Base-by-base conservation (phyloP, 2,329 filamentous ascomycete species). In the Phyllosticta citrichinensis region DNA sequence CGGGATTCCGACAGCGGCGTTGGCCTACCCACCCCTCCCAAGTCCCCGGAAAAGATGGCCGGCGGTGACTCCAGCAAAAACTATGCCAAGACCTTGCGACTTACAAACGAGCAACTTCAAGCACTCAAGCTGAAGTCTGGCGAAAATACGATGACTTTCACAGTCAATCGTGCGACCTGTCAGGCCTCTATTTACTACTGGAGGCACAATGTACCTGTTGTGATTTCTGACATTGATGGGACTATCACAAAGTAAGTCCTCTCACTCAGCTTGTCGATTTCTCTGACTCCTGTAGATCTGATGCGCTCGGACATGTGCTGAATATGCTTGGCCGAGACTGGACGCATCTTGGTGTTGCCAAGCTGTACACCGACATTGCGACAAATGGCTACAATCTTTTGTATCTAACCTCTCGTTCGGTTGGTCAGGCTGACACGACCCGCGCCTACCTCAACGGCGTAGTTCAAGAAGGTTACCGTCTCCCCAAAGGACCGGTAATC, bases 321-420 rank as follows among this genome's bases (percentile, higher is more conserved):
- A 97, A 93, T 77, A 94, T 94, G 85, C 93, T 99, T 65, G 94
- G 94, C 52, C 87, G 94, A 55, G 94, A 99, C 74, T 99, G 94
- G 94, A 99, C 94, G 2, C 94, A 99, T 73, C 83, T 91, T 17
- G 94, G 94, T 47, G 93, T 99, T 24, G 95, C 94, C 22, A 99
- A 99, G 76, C 81, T 99, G 9, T 99, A 97, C 75, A 94, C 89
- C 56, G 95, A 99, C 67, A 99, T 99, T 66, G 86, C 87, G 0
- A 86, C 88, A 68, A 99, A 99, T 69, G 94, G 94, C 6, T 99
- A 97, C 80, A 97, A 99, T 73, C 95, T 99, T 70, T 91, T 99
- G 83, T 99, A 99, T 72, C 82, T 99, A 54, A 99, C 94, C 0
- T 95, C 89, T 71, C 87, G 94, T 57, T 94, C 90, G 14, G 92